Base-by-base conservation (phyloP, 176 grass and related monocot species). In the Pharus latifolius region DNA sequence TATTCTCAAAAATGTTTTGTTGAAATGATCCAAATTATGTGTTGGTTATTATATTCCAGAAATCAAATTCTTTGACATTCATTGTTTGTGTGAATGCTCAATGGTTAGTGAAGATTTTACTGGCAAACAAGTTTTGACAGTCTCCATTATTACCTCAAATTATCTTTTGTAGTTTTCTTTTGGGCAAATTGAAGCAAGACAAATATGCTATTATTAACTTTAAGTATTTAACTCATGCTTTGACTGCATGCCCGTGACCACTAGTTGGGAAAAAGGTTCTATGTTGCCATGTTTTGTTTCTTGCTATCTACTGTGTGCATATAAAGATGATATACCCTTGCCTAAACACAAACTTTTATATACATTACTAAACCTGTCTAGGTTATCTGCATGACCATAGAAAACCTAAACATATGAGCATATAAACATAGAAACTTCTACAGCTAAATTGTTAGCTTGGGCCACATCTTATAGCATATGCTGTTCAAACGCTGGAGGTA, bases 341-440 rank as follows among this genome's bases (percentile, higher is more conserved):
- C 37, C 13, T n/a, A n/a, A n/a, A n/a, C n/a, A n/a, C n/a, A n/a
- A n/a, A n/a, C n/a, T n/a, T n/a, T n/a, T n/a, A n/a, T n/a, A n/a
- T n/a, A n/a, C n/a, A 48, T 40, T 55, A 30, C 40, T 74, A 51
- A 59, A 64, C n/a, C 29, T 43, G 70, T 60, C 43, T 59, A 65
- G 30, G 24, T 16, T 49, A 67, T n/a, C 37, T 49, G 40, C 42
- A 58, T 65, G 31, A 18, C n/a, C n/a, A n/a, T n/a, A n/a, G n/a
- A n/a, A n/a, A n/a, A n/a, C n/a, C n/a, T n/a, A n/a, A n/a, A n/a
- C n/a, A n/a, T n/a, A n/a, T n/a, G n/a, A n/a, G n/a, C n/a, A n/a
- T n/a, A n/a, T n/a, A n/a, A n/a, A n/a, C n/a, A n/a, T n/a, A n/a
- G n/a, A n/a, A n/a, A n/a, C n/a, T n/a, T n/a, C n/a, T n/a, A n/a